These are phyloP conservation scores for Trametes pubescens DNA, from an alignment of 1,284 basidiomycete species.

Conservation along the genomic window DNA sequence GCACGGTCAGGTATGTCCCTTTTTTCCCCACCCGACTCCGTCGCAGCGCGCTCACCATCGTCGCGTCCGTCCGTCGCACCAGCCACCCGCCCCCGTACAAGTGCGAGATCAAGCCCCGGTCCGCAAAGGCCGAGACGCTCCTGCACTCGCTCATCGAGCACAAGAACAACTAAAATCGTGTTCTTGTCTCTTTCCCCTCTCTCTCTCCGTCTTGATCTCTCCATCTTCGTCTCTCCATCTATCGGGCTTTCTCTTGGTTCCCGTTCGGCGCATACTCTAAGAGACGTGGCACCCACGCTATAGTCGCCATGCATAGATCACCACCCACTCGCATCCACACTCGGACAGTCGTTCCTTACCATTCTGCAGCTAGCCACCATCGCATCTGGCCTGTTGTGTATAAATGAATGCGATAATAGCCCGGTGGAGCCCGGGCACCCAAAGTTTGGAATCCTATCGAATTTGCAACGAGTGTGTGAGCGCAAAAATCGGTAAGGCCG, in stretches of 20 bases:
- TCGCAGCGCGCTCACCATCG: not conserved
- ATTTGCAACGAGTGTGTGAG: not conserved
- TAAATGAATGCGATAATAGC: conserved; percentile 17
- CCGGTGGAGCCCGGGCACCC: not conserved
- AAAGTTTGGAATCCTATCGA: not conserved
- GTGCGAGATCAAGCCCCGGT: conserved; percentile 43
- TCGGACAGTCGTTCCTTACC: conserved; percentile 22
- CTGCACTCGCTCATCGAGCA: conserved; percentile 20
- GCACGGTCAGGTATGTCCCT: conserved; percentile 34
- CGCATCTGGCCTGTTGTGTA: conserved; percentile 15
- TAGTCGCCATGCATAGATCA: conserved; percentile 12
- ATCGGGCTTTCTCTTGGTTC: conserved; percentile 14
- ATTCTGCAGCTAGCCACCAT: conserved; percentile 7
- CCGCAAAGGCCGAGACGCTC: conserved; percentile 36
- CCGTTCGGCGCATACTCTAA: conserved; percentile 11
- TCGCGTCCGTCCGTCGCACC: not conserved
- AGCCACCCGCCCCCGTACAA: conserved; percentile 45
- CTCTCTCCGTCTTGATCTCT: not conserved
- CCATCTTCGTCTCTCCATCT: conserved; percentile 42
- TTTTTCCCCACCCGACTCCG: not conserved
- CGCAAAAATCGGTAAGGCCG: too few species aligned
- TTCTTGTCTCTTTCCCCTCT: not conserved
- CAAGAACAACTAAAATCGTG: conserved; percentile 8
- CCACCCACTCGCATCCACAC: not conserved
- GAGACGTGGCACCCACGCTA: conserved; percentile 6